These are phyloP conservation scores for Fraxinus albicans DNA, from an alignment of 305 asterid species.

Conservation along the genomic window DNA sequence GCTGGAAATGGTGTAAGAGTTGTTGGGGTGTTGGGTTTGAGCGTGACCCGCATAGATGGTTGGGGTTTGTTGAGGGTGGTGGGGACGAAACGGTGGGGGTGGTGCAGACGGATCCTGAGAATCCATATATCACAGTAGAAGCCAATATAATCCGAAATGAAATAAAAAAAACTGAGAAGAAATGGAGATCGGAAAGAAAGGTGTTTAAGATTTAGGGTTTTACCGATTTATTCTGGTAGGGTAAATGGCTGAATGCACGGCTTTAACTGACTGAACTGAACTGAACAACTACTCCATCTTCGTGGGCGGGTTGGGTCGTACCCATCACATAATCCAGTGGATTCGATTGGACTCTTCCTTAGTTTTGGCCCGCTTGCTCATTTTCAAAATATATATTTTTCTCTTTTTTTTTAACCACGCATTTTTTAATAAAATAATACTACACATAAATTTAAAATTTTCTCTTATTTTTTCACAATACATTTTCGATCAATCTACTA, in stretches of 20 bases:
- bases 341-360: background rate
- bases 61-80: conserved; percentile 33
- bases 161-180: background rate
- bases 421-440: too few species aligned
- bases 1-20: conserved; percentile 11
- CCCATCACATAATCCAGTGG: too few species aligned
- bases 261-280: background rate
- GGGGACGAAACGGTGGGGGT: conserved; percentile 39
- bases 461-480: too few species aligned
- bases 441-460: too few species aligned
- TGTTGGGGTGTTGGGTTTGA: conserved; percentile 29
- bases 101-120: conserved; percentile 53
- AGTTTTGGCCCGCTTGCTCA: too few species aligned
- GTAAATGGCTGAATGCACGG: background rate
- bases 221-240: background rate
- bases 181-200: background rate
- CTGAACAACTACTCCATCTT: too few species aligned
- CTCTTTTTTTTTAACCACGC: too few species aligned
- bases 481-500: too few species aligned
- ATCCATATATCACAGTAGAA: conserved; percentile 36
- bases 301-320: background rate
- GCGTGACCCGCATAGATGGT: conserved; percentile 28
- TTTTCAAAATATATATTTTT: too few species aligned
- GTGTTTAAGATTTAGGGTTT: conserved; percentile 29
- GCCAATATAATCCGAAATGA: background rate